phyloP scores from a whole-genome alignment of 371 early-diverging fungal genomes.

The Batrachochytrium dendrobatidis region DNA sequence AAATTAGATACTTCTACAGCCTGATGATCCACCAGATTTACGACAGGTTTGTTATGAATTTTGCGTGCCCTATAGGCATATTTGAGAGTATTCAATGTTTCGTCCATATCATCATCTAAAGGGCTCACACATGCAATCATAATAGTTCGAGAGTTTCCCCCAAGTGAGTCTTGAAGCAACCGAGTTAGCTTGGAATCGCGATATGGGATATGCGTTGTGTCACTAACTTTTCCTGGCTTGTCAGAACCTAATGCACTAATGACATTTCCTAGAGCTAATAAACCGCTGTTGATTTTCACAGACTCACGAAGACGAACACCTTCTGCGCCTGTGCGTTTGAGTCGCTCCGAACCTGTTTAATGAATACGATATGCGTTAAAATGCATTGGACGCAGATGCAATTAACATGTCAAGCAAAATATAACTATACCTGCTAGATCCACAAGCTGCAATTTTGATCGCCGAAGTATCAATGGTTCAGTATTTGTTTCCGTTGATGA shows the following conservation, averaged over 20 bases:
- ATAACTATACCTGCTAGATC: constrained; percentile 43
- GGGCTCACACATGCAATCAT: constrained; percentile 42
- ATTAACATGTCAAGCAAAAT: background rate
- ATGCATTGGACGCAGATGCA: background rate
- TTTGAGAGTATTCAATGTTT: constrained; percentile 38
- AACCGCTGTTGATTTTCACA: constrained; percentile 43
- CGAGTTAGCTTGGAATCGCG: constrained; percentile 38
- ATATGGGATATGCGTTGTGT: constrained; percentile 30
- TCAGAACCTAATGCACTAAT: constrained; percentile 29
- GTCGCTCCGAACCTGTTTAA: constrained; percentile 50
- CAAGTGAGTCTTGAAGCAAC: constrained; percentile 94
- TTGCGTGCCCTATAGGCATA: constrained; percentile 37
- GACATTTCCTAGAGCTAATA: constrained; percentile 41
- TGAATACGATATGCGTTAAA: background rate
- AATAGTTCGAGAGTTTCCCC: constrained; percentile 63
- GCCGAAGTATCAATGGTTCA: background rate
- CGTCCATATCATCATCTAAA: constrained; percentile 32
- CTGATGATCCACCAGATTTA: constrained; percentile 26
- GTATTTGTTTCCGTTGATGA: background rate
- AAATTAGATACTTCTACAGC: constrained; percentile 14
- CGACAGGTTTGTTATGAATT: constrained; percentile 37
- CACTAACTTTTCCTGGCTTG: background rate
- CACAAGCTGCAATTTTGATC: constrained; percentile 34
- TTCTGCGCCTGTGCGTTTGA: constrained; percentile 46
- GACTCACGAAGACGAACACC: constrained; percentile 52